phyloP scores from a whole-genome alignment of 2,329 filamentous ascomycete genomes.

The Coniochaeta sp. region DNA sequence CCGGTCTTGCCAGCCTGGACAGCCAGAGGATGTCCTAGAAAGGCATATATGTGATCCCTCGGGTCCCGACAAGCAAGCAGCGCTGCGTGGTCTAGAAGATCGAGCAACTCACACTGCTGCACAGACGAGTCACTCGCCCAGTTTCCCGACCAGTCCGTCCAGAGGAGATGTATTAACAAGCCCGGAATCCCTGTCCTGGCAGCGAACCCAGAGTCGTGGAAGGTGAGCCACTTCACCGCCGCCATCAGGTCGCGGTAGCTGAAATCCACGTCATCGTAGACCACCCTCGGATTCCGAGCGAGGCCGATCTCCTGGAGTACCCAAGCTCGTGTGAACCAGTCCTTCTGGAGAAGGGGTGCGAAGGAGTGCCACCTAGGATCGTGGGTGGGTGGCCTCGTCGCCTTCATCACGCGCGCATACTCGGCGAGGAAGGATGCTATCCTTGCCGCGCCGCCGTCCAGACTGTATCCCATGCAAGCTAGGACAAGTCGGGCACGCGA shows the following conservation, averaged over 20 bases:
- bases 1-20: not conserved
- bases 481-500: not conserved
- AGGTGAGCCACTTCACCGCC: not conserved
- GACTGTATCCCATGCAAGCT: not conserved
- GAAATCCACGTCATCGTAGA: not conserved
- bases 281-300: not conserved
- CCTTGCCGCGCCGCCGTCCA: not conserved
- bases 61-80: not conserved
- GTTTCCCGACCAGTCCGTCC: not conserved
- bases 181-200: not conserved
- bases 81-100: not conserved
- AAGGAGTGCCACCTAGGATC: not conserved
- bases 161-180: not conserved
- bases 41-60: conserved; percentile 1
- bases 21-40: not conserved
- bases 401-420: not conserved
- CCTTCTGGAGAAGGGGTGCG: not conserved
- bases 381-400: not conserved
- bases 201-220: not conserved
- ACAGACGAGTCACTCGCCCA: not conserved
- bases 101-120: not conserved
- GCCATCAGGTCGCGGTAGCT: not conserved
- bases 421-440: not conserved
- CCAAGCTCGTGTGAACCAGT: not conserved
- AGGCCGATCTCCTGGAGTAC: conserved; percentile 1